Percentiles rank a stretch among this genome's conserved stretches.
phyloP scores from a whole-genome alignment of 805 yeast species.

The Kluyveromyces dobzhanskii region DNA sequence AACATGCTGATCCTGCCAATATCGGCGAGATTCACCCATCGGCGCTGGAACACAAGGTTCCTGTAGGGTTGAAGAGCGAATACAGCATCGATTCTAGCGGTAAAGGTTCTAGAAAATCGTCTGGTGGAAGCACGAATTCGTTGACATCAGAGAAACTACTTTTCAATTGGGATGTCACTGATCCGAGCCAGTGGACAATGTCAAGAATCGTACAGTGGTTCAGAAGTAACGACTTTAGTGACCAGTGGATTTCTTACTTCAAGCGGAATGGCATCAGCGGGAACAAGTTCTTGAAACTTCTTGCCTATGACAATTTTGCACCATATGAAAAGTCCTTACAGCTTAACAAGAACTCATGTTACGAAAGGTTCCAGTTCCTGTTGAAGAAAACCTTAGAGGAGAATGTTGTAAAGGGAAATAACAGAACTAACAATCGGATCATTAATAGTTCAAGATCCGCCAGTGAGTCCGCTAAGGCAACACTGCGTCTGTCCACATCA shows the following conservation, averaged over 20 bases:
- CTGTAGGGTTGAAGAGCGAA: not conserved
- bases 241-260: slow-evolving; percentile 66
- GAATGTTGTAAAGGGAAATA: slow-evolving; percentile 24
- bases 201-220: slow-evolving; percentile 66
- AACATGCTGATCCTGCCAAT: slow-evolving; percentile 4
- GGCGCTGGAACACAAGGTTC: not conserved
- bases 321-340: slow-evolving; percentile 33
- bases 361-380: slow-evolving; percentile 47
- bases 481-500: not conserved
- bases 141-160: slow-evolving; percentile 23
- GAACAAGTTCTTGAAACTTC: slow-evolving; percentile 53
- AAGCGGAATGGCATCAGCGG: slow-evolving; percentile 49
- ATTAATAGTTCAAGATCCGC: slow-evolving; percentile 19
- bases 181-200: slow-evolving; percentile 62
- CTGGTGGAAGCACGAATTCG: slow-evolving; percentile 19
- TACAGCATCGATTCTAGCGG: not conserved
- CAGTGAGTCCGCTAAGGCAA: slow-evolving; percentile 20
- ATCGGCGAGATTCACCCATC: not conserved
- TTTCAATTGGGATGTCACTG: slow-evolving; percentile 41
- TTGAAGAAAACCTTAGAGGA: slow-evolving; percentile 38
- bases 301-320: slow-evolving; percentile 56
- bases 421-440: slow-evolving; percentile 17
- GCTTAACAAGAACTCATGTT: slow-evolving; percentile 42
- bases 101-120: slow-evolving; percentile 17
- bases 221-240: slow-evolving; percentile 56